A percentile compares a stretch with the other conserved stretches of the same genome.
Conservation (phyloP, 139 green algal species). For the Nannochloris sp. region DNA sequence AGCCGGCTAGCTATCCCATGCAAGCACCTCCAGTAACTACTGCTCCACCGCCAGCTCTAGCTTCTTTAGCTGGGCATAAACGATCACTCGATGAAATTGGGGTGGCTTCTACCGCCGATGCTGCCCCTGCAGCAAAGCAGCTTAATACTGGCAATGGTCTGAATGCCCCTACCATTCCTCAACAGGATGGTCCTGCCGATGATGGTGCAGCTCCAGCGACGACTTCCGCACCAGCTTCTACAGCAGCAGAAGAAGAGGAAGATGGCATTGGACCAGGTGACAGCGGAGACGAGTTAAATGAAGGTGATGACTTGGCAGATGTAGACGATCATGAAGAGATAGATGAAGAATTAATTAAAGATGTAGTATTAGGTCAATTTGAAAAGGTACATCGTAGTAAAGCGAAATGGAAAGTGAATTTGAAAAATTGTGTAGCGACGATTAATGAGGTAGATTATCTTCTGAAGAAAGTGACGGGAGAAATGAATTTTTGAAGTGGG, state of each 20-base stretch:
- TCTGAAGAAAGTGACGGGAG: conserved; percentile 18
- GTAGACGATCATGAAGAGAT: conserved; percentile 21
- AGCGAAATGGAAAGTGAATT: conserved; percentile 24
- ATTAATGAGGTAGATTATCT: conserved; percentile 30
- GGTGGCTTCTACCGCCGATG: too few relatives aligned
- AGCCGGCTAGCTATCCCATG: neutral
- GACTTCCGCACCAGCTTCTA: neutral
- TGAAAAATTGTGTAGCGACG: conserved; percentile 20
- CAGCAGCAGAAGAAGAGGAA: neutral
- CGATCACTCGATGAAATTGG: too few relatives aligned
- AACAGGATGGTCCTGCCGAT: conserved; percentile 14
- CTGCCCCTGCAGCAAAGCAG: neutral
- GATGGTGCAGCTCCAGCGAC: neutral
- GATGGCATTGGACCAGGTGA: neutral
- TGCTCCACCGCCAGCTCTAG: neutral
- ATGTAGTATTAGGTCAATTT: conserved; percentile 35
- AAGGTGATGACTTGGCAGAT: conserved; percentile 17
- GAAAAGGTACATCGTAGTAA: conserved; percentile 34
- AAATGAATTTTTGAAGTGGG: conserved; percentile 26
- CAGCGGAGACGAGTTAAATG: conserved; percentile 9
- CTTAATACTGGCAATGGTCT: neutral
- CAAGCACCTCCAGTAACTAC: conserved; percentile 24
- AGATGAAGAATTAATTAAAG: conserved; percentile 20
- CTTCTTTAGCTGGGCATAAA: neutral
- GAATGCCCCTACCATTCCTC: conserved; percentile 12